Evolutionary conservation across 352 stramenopile species (phyloP).

Genomic region (Pythium graminicola): DNA sequence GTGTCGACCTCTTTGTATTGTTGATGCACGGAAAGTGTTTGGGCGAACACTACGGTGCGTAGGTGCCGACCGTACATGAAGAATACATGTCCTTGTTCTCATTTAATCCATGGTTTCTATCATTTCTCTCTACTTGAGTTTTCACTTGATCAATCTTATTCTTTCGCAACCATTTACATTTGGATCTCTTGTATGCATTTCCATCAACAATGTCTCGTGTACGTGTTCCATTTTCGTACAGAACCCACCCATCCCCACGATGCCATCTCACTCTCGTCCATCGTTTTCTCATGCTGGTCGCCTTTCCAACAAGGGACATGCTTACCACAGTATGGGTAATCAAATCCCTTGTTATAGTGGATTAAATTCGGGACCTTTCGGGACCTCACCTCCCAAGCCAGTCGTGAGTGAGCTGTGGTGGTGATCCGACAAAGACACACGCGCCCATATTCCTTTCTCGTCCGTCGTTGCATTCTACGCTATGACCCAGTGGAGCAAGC

Average conservation of each 20-base stretch:
- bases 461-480: neutral
- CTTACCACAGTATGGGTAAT: too few relatives aligned
- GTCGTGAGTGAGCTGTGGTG: constrained; percentile 2
- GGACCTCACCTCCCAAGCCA: constrained; percentile 8
- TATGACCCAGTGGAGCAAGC: constrained; percentile 80
- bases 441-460: neutral
- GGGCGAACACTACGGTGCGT: constrained; percentile 87
- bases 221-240: too few relatives aligned
- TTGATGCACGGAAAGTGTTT: constrained; percentile 58
- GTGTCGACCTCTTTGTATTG: constrained; percentile 80
- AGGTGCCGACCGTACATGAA: constrained; percentile 71
- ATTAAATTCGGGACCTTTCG: constrained; percentile 22
- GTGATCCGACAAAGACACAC: constrained; percentile 22
- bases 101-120: constrained; percentile 1
- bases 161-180: too few relatives aligned
- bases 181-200: too few relatives aligned
- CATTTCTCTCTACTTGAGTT: neutral
- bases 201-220: too few relatives aligned
- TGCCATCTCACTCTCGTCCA: too few relatives aligned
- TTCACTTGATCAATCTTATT: neutral
- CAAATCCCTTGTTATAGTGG: too few relatives aligned
- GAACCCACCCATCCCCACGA: too few relatives aligned
- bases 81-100: constrained; percentile 31
- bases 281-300: too few relatives aligned
- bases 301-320: too few relatives aligned